Evolutionary conservation across 495 filamentous ascomycete genomes (phyloP), one percentile per base, ranked within the genome.

Genomic region (Neurospora sp.): DNA sequence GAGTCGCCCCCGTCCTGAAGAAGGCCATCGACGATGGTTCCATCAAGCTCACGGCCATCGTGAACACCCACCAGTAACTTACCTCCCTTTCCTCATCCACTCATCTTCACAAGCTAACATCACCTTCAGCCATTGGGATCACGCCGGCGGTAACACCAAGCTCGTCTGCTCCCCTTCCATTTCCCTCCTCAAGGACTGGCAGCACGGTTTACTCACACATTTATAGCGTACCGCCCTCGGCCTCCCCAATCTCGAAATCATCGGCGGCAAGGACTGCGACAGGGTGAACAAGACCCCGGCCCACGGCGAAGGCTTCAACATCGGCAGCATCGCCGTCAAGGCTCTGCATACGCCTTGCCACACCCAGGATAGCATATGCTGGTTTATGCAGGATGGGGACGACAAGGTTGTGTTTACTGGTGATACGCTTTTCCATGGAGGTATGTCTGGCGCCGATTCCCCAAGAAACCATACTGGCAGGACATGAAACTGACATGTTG

Each of bases 301-400:
- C 2, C 88, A 98, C 81, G 90, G 89, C 38, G 89, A 92, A 76
- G 88, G 82, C 14, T 98, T 98, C 86, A 91, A 89, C 76, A 90
- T 98, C 73, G 96, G 96, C 72, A 88, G 91, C 72, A 95, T 99
- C 77, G 87, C 87, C 3, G 93, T 98, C 71, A 96, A 89, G 78
- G 92, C 92, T n/a, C 82, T 98, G 35, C 91, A 98, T 82, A 99
- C 96, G 9, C 96, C 96, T 4, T 99, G 96, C 80, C 96, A 99
- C 80, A 99, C 96, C 3, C 96, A 98, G 82, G 96, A 99, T 81
- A 97, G 94, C 78, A 97, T 99, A 76, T 98, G 96, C 87, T 99
- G 81, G 78, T 86, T 85, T 48, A 89, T 96, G 86, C 88, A 97
- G 81, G 96, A 98, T 77, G 90, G 88, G 12, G 85, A 90, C 37